Base-by-base conservation (phyloP, 345 rosid species). In the Pistacia vera region DNA sequence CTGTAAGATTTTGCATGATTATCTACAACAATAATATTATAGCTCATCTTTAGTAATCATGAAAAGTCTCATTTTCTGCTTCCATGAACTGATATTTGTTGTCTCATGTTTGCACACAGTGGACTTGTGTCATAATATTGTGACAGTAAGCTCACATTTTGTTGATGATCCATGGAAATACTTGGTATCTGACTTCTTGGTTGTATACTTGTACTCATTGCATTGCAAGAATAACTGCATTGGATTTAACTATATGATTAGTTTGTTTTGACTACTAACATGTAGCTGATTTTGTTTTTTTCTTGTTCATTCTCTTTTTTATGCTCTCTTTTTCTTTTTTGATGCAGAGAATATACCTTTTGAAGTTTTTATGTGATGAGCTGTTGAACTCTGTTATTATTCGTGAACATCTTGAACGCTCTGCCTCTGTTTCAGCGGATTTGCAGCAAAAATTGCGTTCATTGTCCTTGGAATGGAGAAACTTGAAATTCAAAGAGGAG, bases 311-410 rank as follows among this genome's bases (percentile, higher is more conserved):
- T 71, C 18, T 22, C 28, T 71, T 17, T 30, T 38, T 38, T 38
- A 38, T 38, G 2, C 41, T 38, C 8, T 41, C 9, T 41, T 44
- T 52, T 44, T 30, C 60, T 38, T 56, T n/a, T 48, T 30, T 33
- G 41, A 57, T 72, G 73, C 84, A 84, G 86, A 84, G 78, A 61
- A 64, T 84, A 71, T 59, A 67, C 51, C 80, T 84, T 20, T 64
- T 84, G 0, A 84, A 81, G 71, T 72, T 84, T 52, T 78, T 84
- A 67, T 73, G 78, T 41, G 86, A 78, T 68, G 86, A 84, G 68
- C 52, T 84, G 60, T 71, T 84, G 76, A 76, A 69, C 71, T 67
- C 78, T 28, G 55, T 78, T 35, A 59, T 46, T 59, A 66, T 84
- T 51, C 80, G 80, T 33, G 82, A 81, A 69, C 78, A 81, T 66